Conservation (phyloP, 2,329 filamentous ascomycete species). For the Trichoderma sp. region DNA sequence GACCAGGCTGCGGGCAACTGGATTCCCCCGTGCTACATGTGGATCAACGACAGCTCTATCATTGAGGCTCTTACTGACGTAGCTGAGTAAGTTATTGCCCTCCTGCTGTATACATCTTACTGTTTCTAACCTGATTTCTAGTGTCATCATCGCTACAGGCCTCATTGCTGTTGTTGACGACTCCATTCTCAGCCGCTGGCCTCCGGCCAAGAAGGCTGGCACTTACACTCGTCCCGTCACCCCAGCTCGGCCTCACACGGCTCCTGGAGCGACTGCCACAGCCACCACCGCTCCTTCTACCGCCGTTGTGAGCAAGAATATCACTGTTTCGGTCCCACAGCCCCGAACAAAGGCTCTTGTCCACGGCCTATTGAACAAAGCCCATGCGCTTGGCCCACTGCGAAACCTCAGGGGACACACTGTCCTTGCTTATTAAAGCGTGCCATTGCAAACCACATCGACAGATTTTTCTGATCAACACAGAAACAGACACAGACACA, state of each 20-base stretch:
- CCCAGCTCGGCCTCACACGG: conserved; percentile 17
- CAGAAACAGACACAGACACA: neutral
- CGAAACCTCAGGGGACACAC: conserved; percentile 18
- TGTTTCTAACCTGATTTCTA: conserved; percentile 35
- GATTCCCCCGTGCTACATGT: conserved; percentile 87
- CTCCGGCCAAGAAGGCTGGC: conserved; percentile 40
- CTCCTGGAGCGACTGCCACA: neutral
- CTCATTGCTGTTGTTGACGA: conserved; percentile 87
- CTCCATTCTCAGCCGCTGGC: conserved; percentile 79
- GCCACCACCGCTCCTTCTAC: neutral
- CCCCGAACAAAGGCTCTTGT: conserved; percentile 13
- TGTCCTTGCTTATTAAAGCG: conserved; percentile 18
- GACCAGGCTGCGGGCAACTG: conserved; percentile 81
- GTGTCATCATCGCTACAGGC: conserved; percentile 86
- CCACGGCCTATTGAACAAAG: conserved; percentile 37
- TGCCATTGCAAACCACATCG: neutral
- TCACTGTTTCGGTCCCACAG: neutral
- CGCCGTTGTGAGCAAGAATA: neutral
- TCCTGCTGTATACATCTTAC: neutral
- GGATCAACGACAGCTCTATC: conserved; percentile 74
- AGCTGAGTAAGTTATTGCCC: conserved; percentile 65
- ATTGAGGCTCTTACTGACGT: conserved; percentile 72
- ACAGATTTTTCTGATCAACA: conserved; percentile 4
- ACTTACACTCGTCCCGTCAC: conserved; percentile 4
- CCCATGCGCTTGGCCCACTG: conserved; percentile 11